Evolutionary conservation across 176 grass and related monocot genomes (phyloP).

Genomic region (Aegilops bicornis): DNA sequence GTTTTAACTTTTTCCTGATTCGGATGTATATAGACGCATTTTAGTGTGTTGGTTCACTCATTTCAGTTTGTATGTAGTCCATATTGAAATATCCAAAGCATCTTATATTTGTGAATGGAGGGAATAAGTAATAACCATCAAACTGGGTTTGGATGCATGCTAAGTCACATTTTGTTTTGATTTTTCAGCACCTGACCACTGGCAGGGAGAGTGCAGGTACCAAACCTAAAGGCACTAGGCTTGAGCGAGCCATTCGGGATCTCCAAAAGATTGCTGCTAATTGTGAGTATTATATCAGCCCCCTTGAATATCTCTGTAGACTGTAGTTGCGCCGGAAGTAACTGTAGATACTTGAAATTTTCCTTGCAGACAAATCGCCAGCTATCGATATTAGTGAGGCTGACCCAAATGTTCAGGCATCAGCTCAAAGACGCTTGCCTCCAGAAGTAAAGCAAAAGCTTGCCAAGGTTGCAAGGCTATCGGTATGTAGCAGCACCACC

Average conservation of each 20-base stretch:
- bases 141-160: not conserved
- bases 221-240: constrained; percentile 91
- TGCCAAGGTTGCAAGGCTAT: constrained; percentile 97
- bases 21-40: too few species aligned
- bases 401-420: constrained; percentile 65
- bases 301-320: constrained; percentile 24
- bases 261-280: constrained; percentile 84
- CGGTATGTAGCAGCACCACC: constrained; percentile 57
- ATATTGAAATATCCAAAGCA: too few species aligned
- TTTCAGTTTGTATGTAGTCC: too few species aligned
- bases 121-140: not conserved
- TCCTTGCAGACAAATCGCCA: constrained; percentile 70
- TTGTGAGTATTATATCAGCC: constrained; percentile 57
- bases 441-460: constrained; percentile 93
- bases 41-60: too few species aligned
- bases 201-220: constrained; percentile 70
- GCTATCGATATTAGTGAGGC: constrained; percentile 73
- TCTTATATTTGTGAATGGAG: too few species aligned
- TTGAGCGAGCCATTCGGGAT: constrained; percentile 94
- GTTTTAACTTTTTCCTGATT: too few species aligned
- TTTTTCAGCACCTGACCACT: constrained; percentile 50
- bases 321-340: constrained; percentile 1
- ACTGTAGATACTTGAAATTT: constrained; percentile 43
- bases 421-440: constrained; percentile 89
- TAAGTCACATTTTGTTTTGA: constrained; percentile 22